Percentiles rank a stretch among this genome's conserved stretches.
Evolutionary conservation across 2,329 filamentous ascomycete genomes (phyloP).

Genomic region (Diaporthe vexans): DNA sequence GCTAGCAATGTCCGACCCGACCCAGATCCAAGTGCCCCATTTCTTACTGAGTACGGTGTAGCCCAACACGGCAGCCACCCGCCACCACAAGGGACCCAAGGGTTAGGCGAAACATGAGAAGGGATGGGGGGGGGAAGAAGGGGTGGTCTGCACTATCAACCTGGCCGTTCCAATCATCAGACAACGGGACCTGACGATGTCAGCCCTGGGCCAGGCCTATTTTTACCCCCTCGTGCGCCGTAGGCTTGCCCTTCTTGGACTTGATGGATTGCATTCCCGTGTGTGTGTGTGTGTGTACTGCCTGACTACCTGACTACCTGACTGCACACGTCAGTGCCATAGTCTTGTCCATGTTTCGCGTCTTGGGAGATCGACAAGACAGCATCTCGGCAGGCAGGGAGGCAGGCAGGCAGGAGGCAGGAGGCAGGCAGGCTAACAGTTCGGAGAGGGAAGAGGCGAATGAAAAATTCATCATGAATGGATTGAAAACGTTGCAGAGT

Average conservation of each 20-base stretch:
- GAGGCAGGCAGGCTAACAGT: not conserved
- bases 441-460: not conserved
- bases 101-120: not conserved
- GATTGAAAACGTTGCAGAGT: conserved; percentile 6
- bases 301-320: no score
- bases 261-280: no score
- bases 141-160: not conserved
- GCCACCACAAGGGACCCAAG: not conserved
- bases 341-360: conserved; percentile 13
- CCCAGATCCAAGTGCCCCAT: not conserved
- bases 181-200: not conserved
- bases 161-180: conserved; percentile 2
- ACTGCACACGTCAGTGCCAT: no score
- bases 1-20: not conserved
- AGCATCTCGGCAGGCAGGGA: conserved; percentile 18
- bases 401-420: no score
- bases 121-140: not conserved
- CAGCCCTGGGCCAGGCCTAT: not conserved
- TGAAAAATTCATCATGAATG: not conserved
- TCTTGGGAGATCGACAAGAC: not conserved
- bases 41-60: not conserved
- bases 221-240: not conserved
- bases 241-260: not conserved
- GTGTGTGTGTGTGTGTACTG: no score
- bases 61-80: no score